Evolutionary conservation across 192 early-diverging fungal genomes (phyloP), one percentile per base, ranked within the genome.

Genomic region (Lunasporangiospora selenospora): DNA sequence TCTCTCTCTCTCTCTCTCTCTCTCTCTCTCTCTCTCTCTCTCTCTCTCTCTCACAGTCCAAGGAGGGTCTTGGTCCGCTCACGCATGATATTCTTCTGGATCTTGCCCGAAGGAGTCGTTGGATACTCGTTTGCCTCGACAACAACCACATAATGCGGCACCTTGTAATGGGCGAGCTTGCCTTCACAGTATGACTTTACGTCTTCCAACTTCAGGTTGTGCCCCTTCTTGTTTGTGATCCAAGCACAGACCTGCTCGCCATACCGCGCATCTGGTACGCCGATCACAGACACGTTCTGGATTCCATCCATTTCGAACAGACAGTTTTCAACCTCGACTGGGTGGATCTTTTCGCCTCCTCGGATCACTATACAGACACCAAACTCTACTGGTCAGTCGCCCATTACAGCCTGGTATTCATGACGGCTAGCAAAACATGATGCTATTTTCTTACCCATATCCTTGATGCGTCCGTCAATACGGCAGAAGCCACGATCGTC

Each of bases 191-290:
- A 81, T 48, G 55, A 42, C 31, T 58, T 64, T 8, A 83, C 53
- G 15, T 67, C 59, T 46, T 78, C 59, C 44, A 63, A 26, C 0
- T 60, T 81, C 23, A 77, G 44, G 16, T 45, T 40, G 7, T 62
- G 49, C 0, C 64, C 49, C 0, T 54, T 13, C 52, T 78, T 71
- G 43, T 39, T 29, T n/a, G 57, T 63, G 33, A 83, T 50, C 73
- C 81, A 83, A 7, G 73, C 81, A 55, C 81, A 83, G 12, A 81
- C 61, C 32, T 78, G 64, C 48, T 83, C 81, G 15, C 81, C 81
- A 53, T 47, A 79, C 16, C 55, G 40, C 29, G 55, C 40, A 44
- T 80, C 77, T 0, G 81, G 81, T 0, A 83, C 75, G 4, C 81
- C 81, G 13, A 83, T 69, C 30, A 83, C 80, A 23, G 65, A 61